Base-by-base conservation (phyloP, 2,329 filamentous ascomycete species). In the Colletotrichum tamarilloi region DNA sequence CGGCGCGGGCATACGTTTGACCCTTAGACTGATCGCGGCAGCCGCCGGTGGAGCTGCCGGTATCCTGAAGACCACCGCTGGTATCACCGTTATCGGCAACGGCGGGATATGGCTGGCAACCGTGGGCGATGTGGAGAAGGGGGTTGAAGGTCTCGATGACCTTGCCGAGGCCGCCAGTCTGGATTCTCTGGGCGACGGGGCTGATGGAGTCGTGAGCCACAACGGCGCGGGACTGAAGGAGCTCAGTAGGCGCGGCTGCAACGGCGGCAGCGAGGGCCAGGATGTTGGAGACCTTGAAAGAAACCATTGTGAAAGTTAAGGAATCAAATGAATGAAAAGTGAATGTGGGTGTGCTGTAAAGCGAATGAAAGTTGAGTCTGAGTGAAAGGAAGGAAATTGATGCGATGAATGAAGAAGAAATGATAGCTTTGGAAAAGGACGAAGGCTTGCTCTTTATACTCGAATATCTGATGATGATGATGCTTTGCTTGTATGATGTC, bases 1-100 rank as follows among this genome's bases (percentile, higher is more conserved):
- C 76, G 28, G 77, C 79, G 11, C 82, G 79, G 38, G 79, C 80
- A 72, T 85, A 85, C 2, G 83, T 79, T 73, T 85, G 82, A 35
- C 83, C 82, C n/a, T 77, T 79, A 69, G 60, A 79, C 2, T 70
- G 74, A 63, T 76, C 79, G 66, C 76, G 78, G 77, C 81, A 84
- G 70, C 77, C 78, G 24, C 79, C 79, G 38, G 76, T 77, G 4
- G 77, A 74, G 52, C 70, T 69, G 9, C 83, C 83, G 3, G 75
- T 78, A 5, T 81, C 75, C n/a, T 77, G 74, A 4, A 85, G 76
- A 56, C 84, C 83, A 57, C 79, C 82, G 56, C 83, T 80, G 28
- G 12, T 22, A n/a, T 30, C 38, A 52, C n/a, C 19, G 3, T 22
- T 53, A 24, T 30, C 56, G 26, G 52, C 30, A 14, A 75, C 57